Conservation (phyloP, 2,329 filamentous ascomycete species). For the Aspergillus eucalypticola region DNA sequence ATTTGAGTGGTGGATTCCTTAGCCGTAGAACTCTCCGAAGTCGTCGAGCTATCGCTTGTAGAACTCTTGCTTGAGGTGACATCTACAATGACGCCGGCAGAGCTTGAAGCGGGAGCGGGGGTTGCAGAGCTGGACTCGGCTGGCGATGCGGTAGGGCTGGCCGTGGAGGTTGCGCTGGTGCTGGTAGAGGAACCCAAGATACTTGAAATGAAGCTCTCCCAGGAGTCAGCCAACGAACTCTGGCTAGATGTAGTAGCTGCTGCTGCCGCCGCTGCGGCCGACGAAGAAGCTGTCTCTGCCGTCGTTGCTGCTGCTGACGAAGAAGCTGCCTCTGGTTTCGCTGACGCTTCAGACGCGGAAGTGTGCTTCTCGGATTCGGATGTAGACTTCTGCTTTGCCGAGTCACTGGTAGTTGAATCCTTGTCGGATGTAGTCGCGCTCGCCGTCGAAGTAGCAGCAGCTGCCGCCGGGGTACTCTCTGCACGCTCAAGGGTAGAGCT, state of each 20-base stretch:
- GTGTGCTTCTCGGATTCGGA: background rate
- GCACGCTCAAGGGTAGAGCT: slow-evolving; percentile 12
- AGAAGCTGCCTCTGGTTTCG: background rate
- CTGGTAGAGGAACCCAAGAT: background rate
- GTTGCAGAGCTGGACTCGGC: slow-evolving; percentile 2
- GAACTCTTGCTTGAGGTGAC: background rate
- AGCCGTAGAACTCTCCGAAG: background rate
- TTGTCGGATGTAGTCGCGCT: background rate
- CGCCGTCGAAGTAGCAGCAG: slow-evolving; percentile 1
- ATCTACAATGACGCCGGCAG: background rate
- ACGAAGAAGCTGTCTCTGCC: no score
- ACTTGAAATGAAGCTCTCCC: slow-evolving; percentile 5
- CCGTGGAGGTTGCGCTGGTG: background rate
- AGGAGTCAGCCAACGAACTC: background rate
- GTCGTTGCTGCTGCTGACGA: background rate
- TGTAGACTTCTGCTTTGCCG: background rate
- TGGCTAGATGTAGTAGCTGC: background rate
- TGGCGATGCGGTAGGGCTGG: background rate
- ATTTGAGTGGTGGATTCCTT: background rate
- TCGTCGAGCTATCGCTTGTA: background rate
- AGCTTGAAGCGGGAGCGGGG: slow-evolving; percentile 1
- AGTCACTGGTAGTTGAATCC: background rate
- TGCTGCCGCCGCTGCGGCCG: background rate
- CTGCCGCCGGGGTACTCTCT: background rate
- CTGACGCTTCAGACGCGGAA: background rate